A percentile compares a stretch with the other conserved stretches of the same genome.
These are phyloP conservation scores for Chaetoceros tenuissimus DNA, from an alignment of 108 stramenopile genomes.

Conservation along the genomic window DNA sequence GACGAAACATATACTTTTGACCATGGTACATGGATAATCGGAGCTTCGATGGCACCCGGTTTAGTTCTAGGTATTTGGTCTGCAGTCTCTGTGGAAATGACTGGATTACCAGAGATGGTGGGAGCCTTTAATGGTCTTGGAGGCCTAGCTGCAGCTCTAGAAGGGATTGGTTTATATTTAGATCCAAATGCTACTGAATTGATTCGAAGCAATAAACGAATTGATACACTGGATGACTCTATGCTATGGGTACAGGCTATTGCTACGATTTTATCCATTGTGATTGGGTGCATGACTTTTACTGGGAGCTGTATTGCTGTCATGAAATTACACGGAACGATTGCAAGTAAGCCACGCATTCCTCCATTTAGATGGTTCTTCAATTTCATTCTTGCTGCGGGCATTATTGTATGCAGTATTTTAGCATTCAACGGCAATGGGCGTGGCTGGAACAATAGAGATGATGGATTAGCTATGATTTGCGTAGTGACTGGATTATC, in stretches of 20 bases:
- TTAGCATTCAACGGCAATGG: constrained; percentile 27
- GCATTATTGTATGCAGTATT: constrained; percentile 33
- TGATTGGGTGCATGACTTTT: constrained; percentile 83
- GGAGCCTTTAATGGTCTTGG: constrained; percentile 54
- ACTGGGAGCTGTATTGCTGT: constrained; percentile 79
- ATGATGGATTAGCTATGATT: constrained; percentile 30
- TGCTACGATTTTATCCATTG: constrained; percentile 30
- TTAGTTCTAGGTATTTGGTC: constrained; percentile 22
- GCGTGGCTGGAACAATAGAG: constrained; percentile 39
- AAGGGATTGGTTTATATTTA: constrained; percentile 39
- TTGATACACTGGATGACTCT: constrained; percentile 20
- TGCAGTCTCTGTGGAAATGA: constrained; percentile 37
- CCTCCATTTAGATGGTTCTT: constrained; percentile 49
- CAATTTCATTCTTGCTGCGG: constrained; percentile 39
- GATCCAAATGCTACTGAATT: constrained; percentile 33
- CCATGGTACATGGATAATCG: constrained; percentile 43
- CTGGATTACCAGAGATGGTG: constrained; percentile 44
- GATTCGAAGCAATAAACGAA: constrained; percentile 9
- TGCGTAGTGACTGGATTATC: constrained; percentile 35
- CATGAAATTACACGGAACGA: constrained; percentile 62
- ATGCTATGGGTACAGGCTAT: constrained; percentile 62
- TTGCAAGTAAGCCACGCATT: constrained; percentile 41
- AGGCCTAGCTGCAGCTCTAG: constrained; percentile 39
- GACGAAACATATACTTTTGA: constrained; percentile 42
- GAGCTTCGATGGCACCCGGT: constrained; percentile 44